Base-by-base conservation (phyloP, 1,284 basidiomycete genomes). In the Fomitopsis palustris region DNA sequence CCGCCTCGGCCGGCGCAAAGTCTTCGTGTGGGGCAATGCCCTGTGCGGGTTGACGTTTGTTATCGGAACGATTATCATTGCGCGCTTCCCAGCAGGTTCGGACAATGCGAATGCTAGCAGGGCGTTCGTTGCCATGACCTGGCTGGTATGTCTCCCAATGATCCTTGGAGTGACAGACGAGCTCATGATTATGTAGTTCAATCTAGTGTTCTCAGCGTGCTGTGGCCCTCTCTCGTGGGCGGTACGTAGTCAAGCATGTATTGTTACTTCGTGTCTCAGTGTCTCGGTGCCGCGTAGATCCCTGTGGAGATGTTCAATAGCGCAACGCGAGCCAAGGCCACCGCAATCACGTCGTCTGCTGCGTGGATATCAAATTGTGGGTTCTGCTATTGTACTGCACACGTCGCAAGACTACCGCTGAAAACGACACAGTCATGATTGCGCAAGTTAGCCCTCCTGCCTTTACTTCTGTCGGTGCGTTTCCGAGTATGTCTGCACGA, bases 261-360 rank as follows among this genome's bases (percentile, higher is more conserved):
- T 12, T 23, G 12, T n/a, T 37, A 43, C 47, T 53, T 19, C 33
- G 21, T 3, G 35, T 37, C 35, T 37, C 35, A 37, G 19, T 4
- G 16, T 77, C 77, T 39, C 39, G 10, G 6, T 33, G 17, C 75
- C 76, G n/a, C 0, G 71, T 72, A 35, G 78, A 80, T 66, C 27
- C 72, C 72, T 3, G 72, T 77, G 9, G 79, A 80, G 66, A 81
- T 81, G 66, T 74, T 80, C 71, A 84, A 82, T 56, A 85, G 81
- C 17, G 69, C 79, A n/a, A 84, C 82, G 9, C 75, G 85, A 17
- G 84, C 84, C 14, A 85, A 85, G 67, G 83, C 80, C 2, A 84
- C 82, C 0, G 82, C 83, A 1, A 74, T 86, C 33, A 84, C 84
- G 0, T 81, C 78, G 43, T 81, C 80, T 2, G 76, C 77, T 0